Conservation (phyloP, 2,329 filamentous ascomycete species). For the Ophiocordyceps camponoti-saundersi region DNA sequence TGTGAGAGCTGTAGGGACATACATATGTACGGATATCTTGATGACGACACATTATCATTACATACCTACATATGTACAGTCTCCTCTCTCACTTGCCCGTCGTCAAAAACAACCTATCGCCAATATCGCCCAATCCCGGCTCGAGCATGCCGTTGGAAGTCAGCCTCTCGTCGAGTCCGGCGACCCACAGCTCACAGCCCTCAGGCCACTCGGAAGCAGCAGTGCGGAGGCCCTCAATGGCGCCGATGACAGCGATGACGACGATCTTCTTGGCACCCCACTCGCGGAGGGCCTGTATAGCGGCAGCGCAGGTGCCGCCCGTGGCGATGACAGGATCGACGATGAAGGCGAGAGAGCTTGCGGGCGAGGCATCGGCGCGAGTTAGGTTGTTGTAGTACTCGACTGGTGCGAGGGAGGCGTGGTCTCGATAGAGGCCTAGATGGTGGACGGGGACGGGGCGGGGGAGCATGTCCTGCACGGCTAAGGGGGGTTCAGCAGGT, state of each 20-base stretch:
- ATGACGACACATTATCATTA: too few species aligned
- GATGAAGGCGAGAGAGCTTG: conserved; percentile 54
- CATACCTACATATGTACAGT: too few species aligned
- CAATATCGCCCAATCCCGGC: conserved; percentile 79
- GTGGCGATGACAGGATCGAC: conserved; percentile 91
- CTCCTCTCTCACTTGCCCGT: conserved; percentile 13
- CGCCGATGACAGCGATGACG: conserved; percentile 59
- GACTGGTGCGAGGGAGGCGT: conserved; percentile 69
- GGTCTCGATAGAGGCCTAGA: conserved; percentile 86
- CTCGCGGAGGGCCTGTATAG: conserved; percentile 74
- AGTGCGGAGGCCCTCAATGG: conserved; percentile 48
- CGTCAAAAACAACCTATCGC: conserved; percentile 77
- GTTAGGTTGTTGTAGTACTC: conserved; percentile 98
- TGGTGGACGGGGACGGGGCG: conserved; percentile 71
- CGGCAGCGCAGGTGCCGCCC: conserved; percentile 74
- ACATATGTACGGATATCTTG: background rate
- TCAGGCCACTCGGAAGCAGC: conserved; percentile 68
- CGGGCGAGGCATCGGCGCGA: conserved; percentile 36
- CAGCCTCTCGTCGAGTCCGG: conserved; percentile 57
- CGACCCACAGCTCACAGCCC: conserved; percentile 65
- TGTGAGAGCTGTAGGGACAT: conserved; percentile 4
- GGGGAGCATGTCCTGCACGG: conserved; percentile 70
- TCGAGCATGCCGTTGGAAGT: conserved; percentile 77
- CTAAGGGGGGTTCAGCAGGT: conserved; percentile 19
- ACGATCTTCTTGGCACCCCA: conserved; percentile 81